Base-by-base conservation (phyloP, 768 basidiomycete species). In the Mycena maculata region DNA sequence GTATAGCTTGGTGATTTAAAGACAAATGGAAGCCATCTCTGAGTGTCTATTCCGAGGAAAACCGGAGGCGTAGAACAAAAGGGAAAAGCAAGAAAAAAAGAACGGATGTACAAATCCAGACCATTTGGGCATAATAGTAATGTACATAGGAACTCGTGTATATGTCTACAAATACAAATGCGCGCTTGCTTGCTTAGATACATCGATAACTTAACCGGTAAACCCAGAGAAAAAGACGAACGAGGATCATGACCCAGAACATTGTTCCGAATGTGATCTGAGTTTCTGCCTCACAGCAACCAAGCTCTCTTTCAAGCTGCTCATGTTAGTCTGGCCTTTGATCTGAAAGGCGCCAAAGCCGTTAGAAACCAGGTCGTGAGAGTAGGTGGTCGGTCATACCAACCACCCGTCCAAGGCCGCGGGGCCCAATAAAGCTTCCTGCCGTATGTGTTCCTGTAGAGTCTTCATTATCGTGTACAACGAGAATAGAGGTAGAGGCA, bases 371-470 rank as follows among this genome's bases (percentile, higher is more conserved):
- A 28, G 25, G 27, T 15, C 9, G 3, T 18, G 44, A 16, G 38
- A 27, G 47, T 16, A 41, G 47, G 38, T 16, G 31, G 6, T 23
- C 13, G 41, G 6, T 22, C 62, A 28, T 30, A 69, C 68, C 52
- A 69, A 52, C 68, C 68, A 69, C 13, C 53, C 68, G 16, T 69
- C 63, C 4, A 69, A 38, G n/a, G 68, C 68, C 7, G 68, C 68
- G 38, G 58, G 47, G 0, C 68, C 61, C 41, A 65, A 39, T n/a
- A 69, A 16, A 1, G 63, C 68, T 38, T 65, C 63, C 16, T 25
- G 22, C 23, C 68, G 57, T 28, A 69, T 60, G 18, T 61, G 30
- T 13, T 69, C 68, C 67, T 68, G 30, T 22, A 45, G 48, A 12
- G 8, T 7, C 27, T 23, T 54, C 52, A 54, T 5, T 54, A 20